These are phyloP conservation scores for Cladosporium sp. DNA, from an alignment of 2,329 filamentous ascomycete genomes.

Conservation along the genomic window DNA sequence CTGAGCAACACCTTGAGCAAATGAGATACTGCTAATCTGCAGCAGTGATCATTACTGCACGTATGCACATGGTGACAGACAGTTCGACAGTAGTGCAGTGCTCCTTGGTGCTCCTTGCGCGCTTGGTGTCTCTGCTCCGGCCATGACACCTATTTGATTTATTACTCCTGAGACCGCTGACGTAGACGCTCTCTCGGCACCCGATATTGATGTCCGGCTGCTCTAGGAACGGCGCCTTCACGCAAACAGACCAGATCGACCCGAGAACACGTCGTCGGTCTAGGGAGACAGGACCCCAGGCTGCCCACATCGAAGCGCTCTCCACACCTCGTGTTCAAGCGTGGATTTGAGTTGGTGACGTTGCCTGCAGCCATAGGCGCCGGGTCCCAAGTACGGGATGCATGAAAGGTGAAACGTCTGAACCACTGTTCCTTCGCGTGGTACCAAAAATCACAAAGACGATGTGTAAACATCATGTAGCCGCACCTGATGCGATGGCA, in stretches of 20 bases:
- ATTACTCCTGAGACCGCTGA: background rate
- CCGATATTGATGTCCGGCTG: background rate
- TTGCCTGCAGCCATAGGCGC: constrained; percentile 8
- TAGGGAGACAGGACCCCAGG: background rate
- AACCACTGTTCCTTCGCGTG: constrained; percentile 5
- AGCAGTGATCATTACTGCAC: too few species aligned
- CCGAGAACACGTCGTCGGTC: constrained; percentile 5
- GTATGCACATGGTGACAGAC: too few species aligned
- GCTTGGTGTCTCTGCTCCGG: background rate
- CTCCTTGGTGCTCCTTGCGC: too few species aligned
- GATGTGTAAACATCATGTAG: background rate
- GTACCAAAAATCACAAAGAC: background rate
- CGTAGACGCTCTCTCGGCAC: background rate
- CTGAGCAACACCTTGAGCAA: too few species aligned
- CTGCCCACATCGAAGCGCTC: background rate
- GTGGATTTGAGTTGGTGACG: constrained; percentile 1
- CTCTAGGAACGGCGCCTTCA: background rate
- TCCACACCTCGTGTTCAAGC: background rate
- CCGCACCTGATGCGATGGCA: background rate
- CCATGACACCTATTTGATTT: background rate
- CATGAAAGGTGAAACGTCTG: constrained; percentile 5
- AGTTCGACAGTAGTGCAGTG: too few species aligned
- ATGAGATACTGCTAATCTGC: too few species aligned
- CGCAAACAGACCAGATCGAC: constrained; percentile 2
- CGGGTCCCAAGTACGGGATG: background rate